Conservation (phyloP, 768 basidiomycete genomes). For the Boletus subcaerulescens region DNA sequence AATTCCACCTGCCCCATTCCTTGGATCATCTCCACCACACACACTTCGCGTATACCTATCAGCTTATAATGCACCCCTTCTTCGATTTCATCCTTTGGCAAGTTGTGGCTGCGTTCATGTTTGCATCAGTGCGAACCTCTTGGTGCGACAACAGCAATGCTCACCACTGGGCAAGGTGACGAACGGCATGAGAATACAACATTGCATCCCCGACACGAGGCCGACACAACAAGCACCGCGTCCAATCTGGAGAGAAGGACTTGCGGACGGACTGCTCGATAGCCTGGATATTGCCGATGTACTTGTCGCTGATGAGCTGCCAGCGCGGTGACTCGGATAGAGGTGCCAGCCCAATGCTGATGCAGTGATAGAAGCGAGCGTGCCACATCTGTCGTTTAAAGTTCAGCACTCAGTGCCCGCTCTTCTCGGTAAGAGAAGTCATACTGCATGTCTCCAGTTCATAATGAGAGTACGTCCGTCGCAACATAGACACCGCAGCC, state of each 20-base stretch:
- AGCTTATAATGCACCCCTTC: conserved; percentile 1
- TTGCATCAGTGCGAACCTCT: not conserved
- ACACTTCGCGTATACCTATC: not conserved
- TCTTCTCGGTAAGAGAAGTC: not conserved
- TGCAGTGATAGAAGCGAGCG: conserved; percentile 6
- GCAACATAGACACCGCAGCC: conserved; percentile 10
- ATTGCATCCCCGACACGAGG: conserved; percentile 4
- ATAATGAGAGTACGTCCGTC: not conserved
- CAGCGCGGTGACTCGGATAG: conserved; percentile 5
- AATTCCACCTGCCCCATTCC: not conserved
- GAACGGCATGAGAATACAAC: not conserved
- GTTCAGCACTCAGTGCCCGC: not conserved
- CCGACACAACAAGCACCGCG: conserved; percentile 9
- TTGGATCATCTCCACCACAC: conserved; percentile 2
- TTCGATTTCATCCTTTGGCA: not conserved
- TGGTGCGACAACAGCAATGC: not conserved
- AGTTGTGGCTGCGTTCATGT: conserved; percentile 1
- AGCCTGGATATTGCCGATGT: conserved; percentile 5
- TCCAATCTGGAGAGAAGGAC: not conserved
- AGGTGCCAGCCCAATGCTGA: not conserved
- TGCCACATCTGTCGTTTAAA: conserved; percentile 8
- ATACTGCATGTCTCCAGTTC: conserved; percentile 13
- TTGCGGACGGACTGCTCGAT: conserved; percentile 1
- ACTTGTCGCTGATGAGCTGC: conserved; percentile 7
- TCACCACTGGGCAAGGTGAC: conserved; percentile 3